Evolutionary conservation across 495 filamentous ascomycete genomes (phyloP).

Genomic region (Penicillium tannophilum): DNA sequence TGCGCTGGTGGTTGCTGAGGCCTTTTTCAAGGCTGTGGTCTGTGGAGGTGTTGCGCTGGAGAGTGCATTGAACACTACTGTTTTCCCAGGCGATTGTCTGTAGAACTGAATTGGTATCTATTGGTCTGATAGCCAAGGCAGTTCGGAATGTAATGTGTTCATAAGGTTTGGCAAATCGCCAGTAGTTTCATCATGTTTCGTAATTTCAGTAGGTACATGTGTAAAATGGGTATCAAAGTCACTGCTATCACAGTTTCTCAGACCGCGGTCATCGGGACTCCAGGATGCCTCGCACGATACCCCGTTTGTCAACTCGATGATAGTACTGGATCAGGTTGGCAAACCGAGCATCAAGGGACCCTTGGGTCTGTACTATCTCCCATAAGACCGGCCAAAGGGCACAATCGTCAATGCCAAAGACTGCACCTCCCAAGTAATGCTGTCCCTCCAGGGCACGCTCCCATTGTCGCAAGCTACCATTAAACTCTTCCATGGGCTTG

Average conservation of each 20-base stretch:
- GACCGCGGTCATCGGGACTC: constrained; percentile 20
- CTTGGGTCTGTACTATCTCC: constrained; percentile 48
- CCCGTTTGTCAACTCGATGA: constrained; percentile 48
- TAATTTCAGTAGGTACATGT: constrained; percentile 7
- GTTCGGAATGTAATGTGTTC: background rate
- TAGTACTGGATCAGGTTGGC: constrained; percentile 58
- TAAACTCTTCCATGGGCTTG: constrained; percentile 19
- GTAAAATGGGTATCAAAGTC: constrained; percentile 2
- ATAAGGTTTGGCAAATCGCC: background rate
- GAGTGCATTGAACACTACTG: constrained; percentile 32
- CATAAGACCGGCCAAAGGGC: constrained; percentile 71
- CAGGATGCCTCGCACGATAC: constrained; percentile 49
- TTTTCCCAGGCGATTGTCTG: constrained; percentile 38
- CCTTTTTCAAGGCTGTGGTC: constrained; percentile 62
- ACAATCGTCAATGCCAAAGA: constrained; percentile 66
- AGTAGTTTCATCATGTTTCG: constrained; percentile 4
- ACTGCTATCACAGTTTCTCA: background rate
- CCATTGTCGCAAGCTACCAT: constrained; percentile 45
- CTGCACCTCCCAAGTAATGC: constrained; percentile 58
- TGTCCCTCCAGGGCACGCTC: constrained; percentile 47
- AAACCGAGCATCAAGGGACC: constrained; percentile 35
- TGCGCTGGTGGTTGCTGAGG: constrained; percentile 58
- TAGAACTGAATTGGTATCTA: background rate
- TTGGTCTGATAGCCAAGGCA: background rate
- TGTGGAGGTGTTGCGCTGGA: constrained; percentile 42